Evolutionary conservation across 805 yeast species (phyloP).

Genomic region (Metschnikowia cubensis): DNA sequence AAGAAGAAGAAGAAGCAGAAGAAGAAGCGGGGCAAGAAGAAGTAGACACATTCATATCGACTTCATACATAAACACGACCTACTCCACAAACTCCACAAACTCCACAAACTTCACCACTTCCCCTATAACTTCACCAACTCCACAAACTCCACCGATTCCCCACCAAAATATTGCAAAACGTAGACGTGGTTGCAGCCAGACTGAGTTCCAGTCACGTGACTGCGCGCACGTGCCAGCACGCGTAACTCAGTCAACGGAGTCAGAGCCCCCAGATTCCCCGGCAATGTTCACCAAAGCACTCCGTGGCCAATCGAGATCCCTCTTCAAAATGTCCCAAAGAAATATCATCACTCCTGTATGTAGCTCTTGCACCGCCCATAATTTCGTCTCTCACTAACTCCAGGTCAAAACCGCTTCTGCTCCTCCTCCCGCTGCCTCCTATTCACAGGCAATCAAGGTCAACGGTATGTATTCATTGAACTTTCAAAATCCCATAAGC

Average conservation of each 20-base stretch:
- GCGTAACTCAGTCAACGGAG: background rate
- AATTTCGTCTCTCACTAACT: conserved; percentile 12
- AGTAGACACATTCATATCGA: background rate
- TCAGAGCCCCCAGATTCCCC: background rate
- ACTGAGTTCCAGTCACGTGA: background rate
- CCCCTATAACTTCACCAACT: no score
- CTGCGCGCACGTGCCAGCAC: background rate
- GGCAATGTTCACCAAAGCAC: conserved; percentile 23
- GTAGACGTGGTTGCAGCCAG: no score
- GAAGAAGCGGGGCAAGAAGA: conserved; percentile 26
- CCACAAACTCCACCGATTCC: no score
- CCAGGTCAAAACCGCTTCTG: conserved; percentile 62
- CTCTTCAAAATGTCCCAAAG: conserved; percentile 18
- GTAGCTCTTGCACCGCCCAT: background rate
- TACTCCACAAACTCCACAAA: no score
- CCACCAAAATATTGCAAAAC: no score
- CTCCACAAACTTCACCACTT: no score
- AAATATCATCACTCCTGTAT: conserved; percentile 19
- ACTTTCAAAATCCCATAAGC: conserved; percentile 6
- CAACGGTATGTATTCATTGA: conserved; percentile 43
- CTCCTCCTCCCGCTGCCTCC: conserved; percentile 97
- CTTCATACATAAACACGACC: background rate
- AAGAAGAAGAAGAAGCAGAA: conserved; percentile 24
- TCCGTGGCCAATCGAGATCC: conserved; percentile 12
- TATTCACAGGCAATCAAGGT: conserved; percentile 95